Evolutionary conservation across 164 flowering plant species (phyloP).

Genomic region (Annona squamosa): DNA sequence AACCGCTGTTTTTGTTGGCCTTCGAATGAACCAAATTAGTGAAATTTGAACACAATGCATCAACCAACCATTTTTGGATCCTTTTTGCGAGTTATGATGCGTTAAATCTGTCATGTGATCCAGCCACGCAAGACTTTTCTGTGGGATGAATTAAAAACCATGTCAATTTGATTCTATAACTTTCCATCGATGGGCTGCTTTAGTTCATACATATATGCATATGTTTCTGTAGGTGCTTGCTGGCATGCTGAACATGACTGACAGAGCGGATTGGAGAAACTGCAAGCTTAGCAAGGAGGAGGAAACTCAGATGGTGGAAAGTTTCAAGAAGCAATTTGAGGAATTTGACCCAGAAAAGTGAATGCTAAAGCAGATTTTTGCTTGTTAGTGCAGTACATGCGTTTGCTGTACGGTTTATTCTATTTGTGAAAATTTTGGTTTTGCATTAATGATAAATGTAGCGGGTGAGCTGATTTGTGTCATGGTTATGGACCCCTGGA

Average conservation of each 20-base stretch:
- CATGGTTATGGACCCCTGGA: too few species aligned
- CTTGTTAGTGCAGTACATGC: background rate
- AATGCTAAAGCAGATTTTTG: conserved; percentile 10
- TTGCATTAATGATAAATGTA: background rate
- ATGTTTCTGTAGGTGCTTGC: conserved; percentile 66
- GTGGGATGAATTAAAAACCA: background rate
- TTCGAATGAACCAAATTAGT: background rate
- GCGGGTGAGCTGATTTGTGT: background rate
- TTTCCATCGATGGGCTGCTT: background rate
- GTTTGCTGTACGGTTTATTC: background rate
- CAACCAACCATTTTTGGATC: background rate
- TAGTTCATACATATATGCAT: background rate
- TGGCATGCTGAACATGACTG: conserved; percentile 62
- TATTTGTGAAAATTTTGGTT: background rate
- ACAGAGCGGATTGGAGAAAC: conserved; percentile 89
- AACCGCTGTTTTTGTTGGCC: background rate
- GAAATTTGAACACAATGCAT: background rate
- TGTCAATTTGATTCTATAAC: background rate
- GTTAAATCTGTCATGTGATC: background rate
- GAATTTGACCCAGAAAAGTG: conserved; percentile 54
- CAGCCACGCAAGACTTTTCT: background rate
- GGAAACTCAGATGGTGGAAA: conserved; percentile 53
- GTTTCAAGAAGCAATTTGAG: conserved; percentile 57
- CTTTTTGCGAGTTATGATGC: background rate
- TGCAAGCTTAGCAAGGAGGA: conserved; percentile 72